Conservation (phyloP, 164 flowering plant species). For the Sextonia rubra region DNA sequence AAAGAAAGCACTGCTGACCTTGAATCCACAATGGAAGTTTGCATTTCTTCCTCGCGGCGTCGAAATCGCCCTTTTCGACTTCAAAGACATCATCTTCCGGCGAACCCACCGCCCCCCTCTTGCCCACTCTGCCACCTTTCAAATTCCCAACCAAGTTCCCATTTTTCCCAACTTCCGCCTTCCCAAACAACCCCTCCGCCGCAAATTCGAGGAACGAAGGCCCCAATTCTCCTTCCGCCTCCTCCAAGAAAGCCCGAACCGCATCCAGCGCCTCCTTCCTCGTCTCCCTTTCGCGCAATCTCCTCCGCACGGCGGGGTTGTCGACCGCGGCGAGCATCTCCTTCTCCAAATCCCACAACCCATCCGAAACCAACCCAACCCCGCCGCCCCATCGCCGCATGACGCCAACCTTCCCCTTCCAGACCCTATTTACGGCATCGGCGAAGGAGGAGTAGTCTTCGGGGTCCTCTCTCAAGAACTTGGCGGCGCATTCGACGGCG, state of each 20-base stretch:
- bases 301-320: conserved; percentile 21
- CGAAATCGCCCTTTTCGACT: neutral
- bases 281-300: conserved; percentile 24
- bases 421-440: conserved; percentile 45
- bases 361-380: conserved; percentile 34
- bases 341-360: conserved; percentile 28
- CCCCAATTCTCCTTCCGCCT: conserved; percentile 47
- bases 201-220: conserved; percentile 46
- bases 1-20: no score
- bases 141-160: neutral
- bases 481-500: conserved; percentile 49
- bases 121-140: neutral
- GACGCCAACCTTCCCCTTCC: conserved; percentile 40
- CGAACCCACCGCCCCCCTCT: neutral
- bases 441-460: conserved; percentile 24
- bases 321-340: conserved; percentile 46
- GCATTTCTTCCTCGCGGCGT: neutral
- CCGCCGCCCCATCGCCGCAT: conserved; percentile 24
- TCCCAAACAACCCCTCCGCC: conserved; percentile 12
- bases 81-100: neutral
- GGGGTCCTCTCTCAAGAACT: conserved; percentile 22
- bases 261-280: conserved; percentile 30
- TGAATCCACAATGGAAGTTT: no score
- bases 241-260: conserved; percentile 35
- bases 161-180: conserved; percentile 2